Evolutionary conservation across 2,329 filamentous ascomycete species (phyloP).

Genomic region (Curvularia spicifera): DNA sequence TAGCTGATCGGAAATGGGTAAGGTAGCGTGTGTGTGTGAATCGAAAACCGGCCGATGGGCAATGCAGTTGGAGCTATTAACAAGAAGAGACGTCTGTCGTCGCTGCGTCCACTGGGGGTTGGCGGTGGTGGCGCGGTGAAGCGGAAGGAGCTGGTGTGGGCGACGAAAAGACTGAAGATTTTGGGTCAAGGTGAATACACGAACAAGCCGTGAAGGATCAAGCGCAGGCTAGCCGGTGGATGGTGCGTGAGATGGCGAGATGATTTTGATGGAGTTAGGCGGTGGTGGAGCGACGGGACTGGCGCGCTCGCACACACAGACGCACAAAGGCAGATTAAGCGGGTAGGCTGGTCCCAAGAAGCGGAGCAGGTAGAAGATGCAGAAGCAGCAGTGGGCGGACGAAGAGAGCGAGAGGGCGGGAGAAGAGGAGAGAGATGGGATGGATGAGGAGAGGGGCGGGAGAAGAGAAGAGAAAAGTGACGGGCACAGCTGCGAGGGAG

Average conservation of each 20-base stretch:
- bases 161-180: conserved; percentile 20
- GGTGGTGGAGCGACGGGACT: conserved; percentile 44
- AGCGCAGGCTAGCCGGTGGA: conserved; percentile 23
- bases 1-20: conserved; percentile 39
- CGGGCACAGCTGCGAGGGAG: conserved; percentile 37
- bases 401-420: conserved; percentile 24
- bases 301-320: conserved; percentile 41
- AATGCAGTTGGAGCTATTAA: conserved; percentile 49
- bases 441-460: conserved; percentile 52
- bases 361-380: conserved; percentile 47
- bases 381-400: conserved; percentile 41
- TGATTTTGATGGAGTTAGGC: conserved; percentile 25
- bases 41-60: conserved; percentile 48
- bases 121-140: conserved; percentile 1
- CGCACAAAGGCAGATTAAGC: conserved; percentile 34
- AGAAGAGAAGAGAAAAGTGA: conserved; percentile 33
- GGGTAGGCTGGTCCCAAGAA: conserved; percentile 42
- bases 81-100: conserved; percentile 28
- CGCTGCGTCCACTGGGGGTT: conserved; percentile 20
- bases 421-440: conserved; percentile 21
- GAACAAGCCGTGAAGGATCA: conserved; percentile 35
- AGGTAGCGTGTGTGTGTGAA: conserved; percentile 32
- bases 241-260: conserved; percentile 36
- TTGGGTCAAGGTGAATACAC: conserved; percentile 31
- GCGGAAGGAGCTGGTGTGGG: conserved; percentile 28